Base-by-base conservation (phyloP, 2,329 filamentous ascomycete species). In the Fusarium setosum region DNA sequence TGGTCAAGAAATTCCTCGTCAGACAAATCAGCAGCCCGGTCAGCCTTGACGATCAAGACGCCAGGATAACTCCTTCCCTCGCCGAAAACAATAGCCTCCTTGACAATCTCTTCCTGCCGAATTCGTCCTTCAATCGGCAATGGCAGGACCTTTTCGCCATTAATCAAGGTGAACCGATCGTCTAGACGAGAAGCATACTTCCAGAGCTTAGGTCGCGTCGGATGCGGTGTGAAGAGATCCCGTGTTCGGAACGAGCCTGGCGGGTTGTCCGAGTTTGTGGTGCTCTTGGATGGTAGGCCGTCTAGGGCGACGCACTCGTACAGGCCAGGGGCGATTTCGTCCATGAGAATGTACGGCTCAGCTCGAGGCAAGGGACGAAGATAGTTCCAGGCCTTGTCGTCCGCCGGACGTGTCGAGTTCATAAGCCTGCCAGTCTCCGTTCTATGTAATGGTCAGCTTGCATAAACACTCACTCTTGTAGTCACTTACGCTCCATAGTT, bases 51-150 rank as follows among this genome's bases (percentile, higher is more conserved):
- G 12, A 90, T 76, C 11, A 89, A 66, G 11, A 88, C 66, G 2
- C 87, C 87, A 0, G 85, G 84, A 24, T 83, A 78, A 1, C 82
- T 77, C 45, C 80, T 81, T 9, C 83, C 85, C 2, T 82, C 80
- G 0, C 88, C 88, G 61, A 89, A 88, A 1, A 88, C 81, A 4
- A 88, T 77, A 0, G 83, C 83, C 59, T 90, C 88, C 15, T 81
- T 77, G 1, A 90, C 84, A 0, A 83, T 74, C 4, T 79, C 75
- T 47, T 85, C 78, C 51, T 86, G 81, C 9, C 86, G 78, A 7
- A 90, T 82, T 0, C 80, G 77, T 5, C 84, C 82, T 71, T 91
- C 89, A 6, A 81, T 79, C 0, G 76, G 76, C 2, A 83, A 65
- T 0, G 82, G 83, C 0, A 82, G 71, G 0, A 83, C 80, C 55